A percentile compares a stretch with the other conserved stretches of the same genome.
These are phyloP conservation scores for Malus orientalis DNA, from an alignment of 306 rosid species.

Conservation along the genomic window DNA sequence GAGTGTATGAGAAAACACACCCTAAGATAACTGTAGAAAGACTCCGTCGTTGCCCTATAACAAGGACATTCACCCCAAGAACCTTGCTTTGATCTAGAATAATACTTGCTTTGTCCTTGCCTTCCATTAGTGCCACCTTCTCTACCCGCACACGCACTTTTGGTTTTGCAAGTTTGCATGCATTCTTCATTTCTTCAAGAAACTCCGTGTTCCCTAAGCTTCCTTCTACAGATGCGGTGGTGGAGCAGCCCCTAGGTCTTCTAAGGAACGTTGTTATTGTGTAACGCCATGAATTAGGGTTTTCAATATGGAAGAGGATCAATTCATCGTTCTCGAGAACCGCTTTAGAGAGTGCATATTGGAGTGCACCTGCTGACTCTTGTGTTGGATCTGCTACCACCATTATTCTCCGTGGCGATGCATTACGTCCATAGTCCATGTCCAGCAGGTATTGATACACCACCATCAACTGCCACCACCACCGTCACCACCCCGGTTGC, in stretches of 20 bases:
- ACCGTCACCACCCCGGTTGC: neutral
- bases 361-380: conserved; percentile 64
- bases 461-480: neutral
- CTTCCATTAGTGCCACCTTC: conserved; percentile 38
- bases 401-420: conserved; percentile 42
- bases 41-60: conserved; percentile 62
- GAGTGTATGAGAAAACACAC: conserved; percentile 20
- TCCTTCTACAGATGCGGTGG: conserved; percentile 18
- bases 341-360: conserved; percentile 57
- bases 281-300: conserved; percentile 39
- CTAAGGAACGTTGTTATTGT: conserved; percentile 42
- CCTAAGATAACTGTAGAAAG: conserved; percentile 61
- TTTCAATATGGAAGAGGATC: conserved; percentile 57
- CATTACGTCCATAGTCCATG: conserved; percentile 28
- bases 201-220: conserved; percentile 37
- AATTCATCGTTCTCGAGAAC: conserved; percentile 58
- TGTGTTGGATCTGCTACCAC: conserved; percentile 67
- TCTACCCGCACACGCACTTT: conserved; percentile 24
- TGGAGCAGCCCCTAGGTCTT: conserved; percentile 33
- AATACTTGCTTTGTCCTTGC: conserved; percentile 42
- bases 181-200: conserved; percentile 59
- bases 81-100: conserved; percentile 37
- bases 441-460: neutral
- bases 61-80: conserved; percentile 43
- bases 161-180: conserved; percentile 42